Percentiles rank a stretch among this genome's conserved stretches.
Conservation (phyloP, 2,329 filamentous ascomycete genomes). For the Tolypocladium cylindrosporum region DNA sequence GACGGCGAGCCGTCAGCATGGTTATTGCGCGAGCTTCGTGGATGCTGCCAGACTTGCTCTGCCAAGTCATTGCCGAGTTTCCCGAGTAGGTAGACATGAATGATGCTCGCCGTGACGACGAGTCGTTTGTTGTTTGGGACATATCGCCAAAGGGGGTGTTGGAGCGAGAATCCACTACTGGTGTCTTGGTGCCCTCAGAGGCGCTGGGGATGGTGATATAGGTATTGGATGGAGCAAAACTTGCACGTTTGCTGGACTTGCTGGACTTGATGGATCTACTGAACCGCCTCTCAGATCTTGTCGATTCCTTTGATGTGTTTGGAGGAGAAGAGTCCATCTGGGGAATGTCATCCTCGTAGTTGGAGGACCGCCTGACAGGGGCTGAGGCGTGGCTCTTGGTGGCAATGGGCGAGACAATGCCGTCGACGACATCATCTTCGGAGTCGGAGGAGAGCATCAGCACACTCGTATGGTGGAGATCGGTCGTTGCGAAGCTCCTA, state of each 20-base stretch:
- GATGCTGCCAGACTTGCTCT: slow-evolving; percentile 18
- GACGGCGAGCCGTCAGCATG: slow-evolving; percentile 20
- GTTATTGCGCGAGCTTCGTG: slow-evolving; percentile 31
- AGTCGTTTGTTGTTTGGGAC: slow-evolving; percentile 12
- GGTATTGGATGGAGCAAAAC: slow-evolving; percentile 28
- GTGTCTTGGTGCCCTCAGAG: neutral
- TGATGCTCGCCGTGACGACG: slow-evolving; percentile 16
- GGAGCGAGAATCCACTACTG: slow-evolving; percentile 10
- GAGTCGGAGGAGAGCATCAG: slow-evolving; percentile 49
- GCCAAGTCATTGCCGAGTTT: slow-evolving; percentile 22
- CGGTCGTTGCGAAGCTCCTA: slow-evolving; percentile 37
- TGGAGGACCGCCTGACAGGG: neutral
- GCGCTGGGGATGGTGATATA: slow-evolving; percentile 29
- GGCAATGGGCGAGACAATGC: slow-evolving; percentile 8
- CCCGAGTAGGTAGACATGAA: slow-evolving; percentile 28
- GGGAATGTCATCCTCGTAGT: slow-evolving; percentile 1
- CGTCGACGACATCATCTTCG: slow-evolving; percentile 30
- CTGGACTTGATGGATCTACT: slow-evolving; percentile 11
- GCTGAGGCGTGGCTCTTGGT: neutral
- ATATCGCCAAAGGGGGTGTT: slow-evolving; percentile 15
- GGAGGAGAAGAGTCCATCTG: slow-evolving; percentile 2
- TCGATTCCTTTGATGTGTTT: slow-evolving; percentile 7
- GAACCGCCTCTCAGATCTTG: slow-evolving; percentile 2
- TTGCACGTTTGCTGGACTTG: slow-evolving; percentile 28
- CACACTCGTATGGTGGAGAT: slow-evolving; percentile 44